A percentile compares a stretch with the other conserved stretches of the same genome.
These are phyloP conservation scores for Rhizopogon rudus DNA, from an alignment of 768 basidiomycete genomes.

Conservation along the genomic window DNA sequence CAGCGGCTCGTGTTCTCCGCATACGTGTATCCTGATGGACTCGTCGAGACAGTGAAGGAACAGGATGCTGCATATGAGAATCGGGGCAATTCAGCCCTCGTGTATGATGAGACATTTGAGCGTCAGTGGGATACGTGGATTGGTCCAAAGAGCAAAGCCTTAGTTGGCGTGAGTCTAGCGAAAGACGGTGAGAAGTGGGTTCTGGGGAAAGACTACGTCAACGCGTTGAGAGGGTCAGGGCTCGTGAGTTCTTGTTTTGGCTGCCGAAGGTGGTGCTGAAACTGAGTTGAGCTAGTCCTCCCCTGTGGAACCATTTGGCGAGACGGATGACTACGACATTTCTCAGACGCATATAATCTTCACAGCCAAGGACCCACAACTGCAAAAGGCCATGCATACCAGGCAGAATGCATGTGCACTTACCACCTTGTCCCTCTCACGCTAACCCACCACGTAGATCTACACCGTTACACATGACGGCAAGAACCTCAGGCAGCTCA, in stretches of 20 bases:
- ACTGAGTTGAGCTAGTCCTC: slow-evolving; percentile 37
- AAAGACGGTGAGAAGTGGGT: slow-evolving; percentile 46
- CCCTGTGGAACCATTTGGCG: slow-evolving; percentile 88
- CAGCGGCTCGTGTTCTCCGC: slow-evolving; percentile 81
- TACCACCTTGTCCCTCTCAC: background rate
- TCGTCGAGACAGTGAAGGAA: slow-evolving; percentile 60
- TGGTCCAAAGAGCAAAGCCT: slow-evolving; percentile 61
- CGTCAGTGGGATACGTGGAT: slow-evolving; percentile 83
- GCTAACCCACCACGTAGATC: slow-evolving; percentile 38
- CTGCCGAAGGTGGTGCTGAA: background rate
- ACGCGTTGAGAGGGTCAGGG: slow-evolving; percentile 60
- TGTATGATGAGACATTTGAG: slow-evolving; percentile 65
- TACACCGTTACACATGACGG: slow-evolving; percentile 63
- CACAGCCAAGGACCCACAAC: slow-evolving; percentile 77
- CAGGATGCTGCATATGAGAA: slow-evolving; percentile 71
- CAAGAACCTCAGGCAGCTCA: slow-evolving; percentile 58
- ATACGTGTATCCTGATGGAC: slow-evolving; percentile 71
- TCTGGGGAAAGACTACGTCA: slow-evolving; percentile 47
- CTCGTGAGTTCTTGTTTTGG: slow-evolving; percentile 40
- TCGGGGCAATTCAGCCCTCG: slow-evolving; percentile 65
- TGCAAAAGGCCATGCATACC: slow-evolving; percentile 81
- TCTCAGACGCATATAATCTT: slow-evolving; percentile 69
- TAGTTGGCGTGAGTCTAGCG: slow-evolving; percentile 64
- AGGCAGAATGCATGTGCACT: slow-evolving; percentile 64
- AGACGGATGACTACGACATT: slow-evolving; percentile 74